phyloP scores from a whole-genome alignment of 306 rosid genomes.

The Cucumis hystrix region DNA sequence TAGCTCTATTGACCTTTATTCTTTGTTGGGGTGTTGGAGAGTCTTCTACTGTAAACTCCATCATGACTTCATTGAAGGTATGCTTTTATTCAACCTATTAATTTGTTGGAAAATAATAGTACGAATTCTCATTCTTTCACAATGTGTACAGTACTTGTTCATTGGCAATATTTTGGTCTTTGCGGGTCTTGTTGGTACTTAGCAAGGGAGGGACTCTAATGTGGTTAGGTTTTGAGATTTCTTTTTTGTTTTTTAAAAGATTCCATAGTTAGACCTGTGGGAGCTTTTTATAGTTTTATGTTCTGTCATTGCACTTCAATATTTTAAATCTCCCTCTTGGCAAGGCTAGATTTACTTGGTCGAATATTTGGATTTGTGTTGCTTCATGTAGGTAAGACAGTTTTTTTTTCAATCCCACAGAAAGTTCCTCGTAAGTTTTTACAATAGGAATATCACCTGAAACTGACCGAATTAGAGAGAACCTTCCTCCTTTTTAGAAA shows the following conservation, averaged over 20 bases:
- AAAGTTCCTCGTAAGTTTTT: too few species aligned
- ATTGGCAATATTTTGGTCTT: neutral
- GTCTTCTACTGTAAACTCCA: constrained; percentile 63
- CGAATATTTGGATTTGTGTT: neutral
- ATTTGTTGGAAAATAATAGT: neutral
- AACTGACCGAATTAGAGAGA: too few species aligned
- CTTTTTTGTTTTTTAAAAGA: neutral
- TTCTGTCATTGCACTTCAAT: neutral
- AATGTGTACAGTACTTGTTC: neutral
- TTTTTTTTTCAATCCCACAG: too few species aligned
- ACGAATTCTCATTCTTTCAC: neutral
- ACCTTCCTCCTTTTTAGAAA: too few species aligned
- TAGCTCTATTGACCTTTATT: constrained; percentile 51
- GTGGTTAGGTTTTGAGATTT: neutral
- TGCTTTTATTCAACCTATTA: constrained; percentile 1
- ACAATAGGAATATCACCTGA: too few species aligned
- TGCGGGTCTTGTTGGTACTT: neutral
- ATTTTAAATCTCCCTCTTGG: neutral
- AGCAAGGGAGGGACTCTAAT: neutral
- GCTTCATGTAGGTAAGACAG: neutral
- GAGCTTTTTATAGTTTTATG: neutral
- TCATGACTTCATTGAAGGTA: constrained; percentile 88
- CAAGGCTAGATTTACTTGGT: neutral
- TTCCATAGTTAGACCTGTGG: neutral
- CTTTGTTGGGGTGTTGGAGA: constrained; percentile 79